Evolutionary conservation across 2,329 filamentous ascomycete genomes (phyloP).

Genomic region (Neofusicoccum laricinum): DNA sequence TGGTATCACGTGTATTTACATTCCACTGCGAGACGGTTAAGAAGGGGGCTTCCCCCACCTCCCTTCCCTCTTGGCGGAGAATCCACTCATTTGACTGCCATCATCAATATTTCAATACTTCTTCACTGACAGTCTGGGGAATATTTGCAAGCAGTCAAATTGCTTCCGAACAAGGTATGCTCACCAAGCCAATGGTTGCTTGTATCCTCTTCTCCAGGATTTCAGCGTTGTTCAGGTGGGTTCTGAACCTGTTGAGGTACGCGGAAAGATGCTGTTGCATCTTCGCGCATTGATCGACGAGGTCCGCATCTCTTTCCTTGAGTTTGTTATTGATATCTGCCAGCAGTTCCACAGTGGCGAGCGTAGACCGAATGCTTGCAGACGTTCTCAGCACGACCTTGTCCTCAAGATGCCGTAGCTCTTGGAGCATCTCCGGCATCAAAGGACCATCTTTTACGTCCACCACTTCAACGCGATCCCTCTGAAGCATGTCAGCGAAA

Average conservation of each 20-base stretch:
- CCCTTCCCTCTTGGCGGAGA: too few species aligned
- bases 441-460: background rate
- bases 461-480: background rate
- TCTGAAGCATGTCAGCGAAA: background rate
- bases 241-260: background rate
- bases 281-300: background rate
- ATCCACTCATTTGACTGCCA: too few species aligned
- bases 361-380: background rate
- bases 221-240: constrained; percentile 12
- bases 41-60: too few species aligned
- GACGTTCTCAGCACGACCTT: background rate
- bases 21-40: too few species aligned
- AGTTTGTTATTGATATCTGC: background rate
- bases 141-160: too few species aligned
- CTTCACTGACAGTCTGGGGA: too few species aligned
- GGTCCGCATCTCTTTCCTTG: background rate
- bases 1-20: too few species aligned
- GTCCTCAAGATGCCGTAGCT: background rate
- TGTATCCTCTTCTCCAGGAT: constrained; percentile 14
- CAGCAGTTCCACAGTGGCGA: background rate
- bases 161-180: background rate
- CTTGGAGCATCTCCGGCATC: background rate
- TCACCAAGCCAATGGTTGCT: constrained; percentile 18
- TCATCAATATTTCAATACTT: too few species aligned
- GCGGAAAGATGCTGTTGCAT: background rate